A percentile compares a stretch with the other conserved stretches of the same genome.
phyloP scores from a whole-genome alignment of 2,329 filamentous ascomycete genomes.

The Blumeria hordei region DNA sequence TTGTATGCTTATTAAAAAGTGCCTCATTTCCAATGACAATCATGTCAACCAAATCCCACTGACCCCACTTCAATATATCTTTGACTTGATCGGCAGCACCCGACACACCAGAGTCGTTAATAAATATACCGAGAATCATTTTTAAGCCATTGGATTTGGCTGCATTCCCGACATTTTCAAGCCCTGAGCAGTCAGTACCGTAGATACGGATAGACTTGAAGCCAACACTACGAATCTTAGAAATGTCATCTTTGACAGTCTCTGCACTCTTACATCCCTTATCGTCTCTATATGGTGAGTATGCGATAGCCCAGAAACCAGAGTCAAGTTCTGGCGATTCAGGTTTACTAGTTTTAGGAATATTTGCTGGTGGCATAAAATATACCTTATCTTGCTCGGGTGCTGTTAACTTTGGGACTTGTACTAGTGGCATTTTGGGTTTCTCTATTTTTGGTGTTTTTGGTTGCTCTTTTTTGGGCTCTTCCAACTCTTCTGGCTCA shows the following conservation, averaged over 20 bases:
- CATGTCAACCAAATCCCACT: conserved; percentile 50
- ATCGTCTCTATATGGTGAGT: conserved; percentile 43
- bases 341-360: conserved; percentile 4
- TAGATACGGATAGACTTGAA: conserved; percentile 61
- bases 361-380: conserved; percentile 8
- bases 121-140: conserved; percentile 73
- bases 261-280: conserved; percentile 38
- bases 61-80: conserved; percentile 44
- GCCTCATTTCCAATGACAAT: conserved; percentile 83
- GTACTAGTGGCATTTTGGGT: too few species aligned
- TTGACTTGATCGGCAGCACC: conserved; percentile 43
- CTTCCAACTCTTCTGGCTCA: too few species aligned
- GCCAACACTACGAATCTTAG: conserved; percentile 34
- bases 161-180: conserved; percentile 49
- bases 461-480: too few species aligned
- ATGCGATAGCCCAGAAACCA: conserved; percentile 46
- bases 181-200: conserved; percentile 71
- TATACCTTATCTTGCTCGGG: background rate
- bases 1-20: conserved; percentile 48
- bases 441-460: too few species aligned
- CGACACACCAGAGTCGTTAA: conserved; percentile 35
- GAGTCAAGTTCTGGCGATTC: conserved; percentile 8
- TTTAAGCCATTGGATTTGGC: conserved; percentile 42
- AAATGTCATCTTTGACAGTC: conserved; percentile 36
- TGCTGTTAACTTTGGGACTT: too few species aligned